Base-by-base conservation (phyloP, 495 filamentous ascomycete species). In the Penicillium paradoxum region DNA sequence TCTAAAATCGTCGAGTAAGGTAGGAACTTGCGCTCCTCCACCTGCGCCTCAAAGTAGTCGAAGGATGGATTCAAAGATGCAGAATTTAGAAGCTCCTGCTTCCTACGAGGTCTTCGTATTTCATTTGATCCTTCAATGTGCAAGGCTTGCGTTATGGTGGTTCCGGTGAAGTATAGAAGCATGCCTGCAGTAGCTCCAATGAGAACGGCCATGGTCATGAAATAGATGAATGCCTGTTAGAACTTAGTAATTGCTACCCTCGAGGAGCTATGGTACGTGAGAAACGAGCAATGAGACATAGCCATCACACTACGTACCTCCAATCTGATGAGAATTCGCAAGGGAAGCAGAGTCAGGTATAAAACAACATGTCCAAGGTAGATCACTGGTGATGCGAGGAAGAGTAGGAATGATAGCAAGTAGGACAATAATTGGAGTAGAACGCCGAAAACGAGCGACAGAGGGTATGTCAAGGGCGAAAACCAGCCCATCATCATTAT, bases 1-100 rank as follows among this genome's bases (percentile, higher is more conserved):
- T 88, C 85, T 43, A 86, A 64, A 15, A 88, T 88, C 0, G 82
- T 87, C 45, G 80, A 74, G 24, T 49, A 49, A 19, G 72, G 70
- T 15, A 84, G 59, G 19, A 83, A 59, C 0, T 73, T 72, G 2
- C 34, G 45, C 58, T 73, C 45, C 56, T 66, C 52, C 59, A 59
- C 49, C 64, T 66, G 58, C 59, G 64, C 22, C 61, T 60, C 69
- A 70, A 67, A 10, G 67, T 72, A 42, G 63, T 68, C 55, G 68
- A 72, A 53, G 59, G 61, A 32, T 64, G 64, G 24, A 13, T 58
- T 34, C 17, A 51, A 45, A 1, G 49, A 38, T 33, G 62, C 45
- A 10, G 38, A 25, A 15, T 42, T 19, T 51, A 51, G 21, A 25
- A 22, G 9, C 49, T 51, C 49, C 2, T 17, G 25, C 7, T 51